Evolutionary conservation across 805 yeast species (phyloP), one percentile per base, ranked within the genome.

Genomic region (Candida montana): DNA sequence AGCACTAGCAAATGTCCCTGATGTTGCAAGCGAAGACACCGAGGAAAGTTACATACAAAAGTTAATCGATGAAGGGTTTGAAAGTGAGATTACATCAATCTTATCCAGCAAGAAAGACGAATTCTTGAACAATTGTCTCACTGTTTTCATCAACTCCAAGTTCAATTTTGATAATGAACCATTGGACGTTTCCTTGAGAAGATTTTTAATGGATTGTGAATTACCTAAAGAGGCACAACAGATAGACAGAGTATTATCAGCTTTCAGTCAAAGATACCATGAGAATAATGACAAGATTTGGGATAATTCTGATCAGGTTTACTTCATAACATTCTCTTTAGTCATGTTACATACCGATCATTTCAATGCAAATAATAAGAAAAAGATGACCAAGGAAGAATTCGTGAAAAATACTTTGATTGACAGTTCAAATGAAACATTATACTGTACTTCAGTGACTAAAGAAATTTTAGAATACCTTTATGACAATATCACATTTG

Each of bases 191-290:
- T 70, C 90, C 0, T 58, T 84, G 39, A 62, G 90, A 32, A 74
- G 72, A 49, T 70, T 83, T 38, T 58, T 84, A 32, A 68, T 78
- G 65, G 62, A 69, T 36, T 69, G 77, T 42, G 76, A 77, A 40
- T 61, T 84, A 20, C 93, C 93, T 0, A 72, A 68, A 46, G 93
- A 84, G 53, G 66, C 87, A 0, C 91, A 83, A 55, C 90, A 84
- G 53, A 83, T 84, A 38, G 91, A 84, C 51, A 65, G 89, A 35
- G 69, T 81, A 4, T 61, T 84, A 31, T 75, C 73, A 39, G 71
- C 71, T 26, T 80, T 84, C 58, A 72, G 84, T 9, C 55, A 53
- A 23, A 67, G 72, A 19, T 84, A 77, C 57, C 69, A 68, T 45
- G 36, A 44, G 1, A 49, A 51, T 21, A 55, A 54, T 30, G 6